phyloP scores from a whole-genome alignment of 1,139 yeast species.

The Kodamaea suecica region DNA sequence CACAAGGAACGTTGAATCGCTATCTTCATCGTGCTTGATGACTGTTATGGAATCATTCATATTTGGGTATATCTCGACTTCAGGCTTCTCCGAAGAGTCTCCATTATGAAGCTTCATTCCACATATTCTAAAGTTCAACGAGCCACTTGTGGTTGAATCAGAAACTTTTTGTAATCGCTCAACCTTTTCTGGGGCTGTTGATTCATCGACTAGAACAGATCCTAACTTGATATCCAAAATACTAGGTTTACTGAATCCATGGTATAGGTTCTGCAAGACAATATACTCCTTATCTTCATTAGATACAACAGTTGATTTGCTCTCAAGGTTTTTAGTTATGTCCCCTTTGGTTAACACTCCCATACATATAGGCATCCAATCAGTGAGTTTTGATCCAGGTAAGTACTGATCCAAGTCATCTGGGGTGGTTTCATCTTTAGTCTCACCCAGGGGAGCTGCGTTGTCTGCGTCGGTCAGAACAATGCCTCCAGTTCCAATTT shows the following conservation, averaged over 20 bases:
- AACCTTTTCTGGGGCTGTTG: constrained; percentile 57
- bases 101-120: constrained; percentile 69
- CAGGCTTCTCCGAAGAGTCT: constrained; percentile 4
- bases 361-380: constrained; percentile 52
- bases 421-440: no score
- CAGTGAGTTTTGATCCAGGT: constrained; percentile 37
- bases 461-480: constrained; percentile 3
- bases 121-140: constrained; percentile 71
- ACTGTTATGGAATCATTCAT: constrained; percentile 14
- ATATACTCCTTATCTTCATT: constrained; percentile 32
- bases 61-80: constrained; percentile 10
- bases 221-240: constrained; percentile 86
- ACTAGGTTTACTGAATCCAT: constrained; percentile 64
- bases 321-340: constrained; percentile 4
- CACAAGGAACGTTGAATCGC: constrained; percentile 36
- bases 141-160: constrained; percentile 72
- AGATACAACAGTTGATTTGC: neutral
- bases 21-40: constrained; percentile 17
- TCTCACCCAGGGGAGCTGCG: no score
- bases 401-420: constrained; percentile 11
- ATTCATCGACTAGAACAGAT: constrained; percentile 59
- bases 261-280: constrained; percentile 71
- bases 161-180: constrained; percentile 63
- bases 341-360: constrained; percentile 39
- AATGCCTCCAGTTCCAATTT: constrained; percentile 3